phyloP scores from a whole-genome alignment of 2,329 filamentous ascomycete species.

The Ceratocystis alfenasii region DNA sequence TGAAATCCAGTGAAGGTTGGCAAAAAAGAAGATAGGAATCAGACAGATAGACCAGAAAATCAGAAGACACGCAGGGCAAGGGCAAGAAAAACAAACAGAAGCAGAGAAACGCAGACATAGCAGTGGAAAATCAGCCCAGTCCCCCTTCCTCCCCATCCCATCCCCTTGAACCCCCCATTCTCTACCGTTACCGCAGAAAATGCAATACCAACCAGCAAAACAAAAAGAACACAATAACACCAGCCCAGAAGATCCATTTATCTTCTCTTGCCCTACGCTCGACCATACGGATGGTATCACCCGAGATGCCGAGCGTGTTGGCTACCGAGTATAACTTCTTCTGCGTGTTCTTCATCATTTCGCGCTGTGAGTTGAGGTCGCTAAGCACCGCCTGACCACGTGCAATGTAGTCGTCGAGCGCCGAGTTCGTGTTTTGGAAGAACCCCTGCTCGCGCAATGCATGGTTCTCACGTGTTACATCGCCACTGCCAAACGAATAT shows the following conservation, averaged over 20 bases:
- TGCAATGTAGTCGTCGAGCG: slow-evolving; percentile 88
- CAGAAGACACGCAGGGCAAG: slow-evolving; percentile 6
- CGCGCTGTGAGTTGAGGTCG: slow-evolving; percentile 77
- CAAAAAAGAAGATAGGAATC: slow-evolving; percentile 19
- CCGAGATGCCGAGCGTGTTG: slow-evolving; percentile 84
- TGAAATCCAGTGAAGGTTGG: slow-evolving; percentile 2
- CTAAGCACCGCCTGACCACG: slow-evolving; percentile 80
- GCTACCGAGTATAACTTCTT: slow-evolving; percentile 81
- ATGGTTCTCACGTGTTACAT: slow-evolving; percentile 63
- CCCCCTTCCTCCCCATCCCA: slow-evolving; percentile 12
- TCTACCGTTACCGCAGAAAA: slow-evolving; percentile 53
- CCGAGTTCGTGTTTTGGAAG: slow-evolving; percentile 66
- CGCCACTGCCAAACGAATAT: slow-evolving; percentile 40
- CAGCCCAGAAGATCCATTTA: slow-evolving; percentile 93
- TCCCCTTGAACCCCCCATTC: not conserved
- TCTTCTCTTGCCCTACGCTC: slow-evolving; percentile 85
- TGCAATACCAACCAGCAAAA: slow-evolving; percentile 90
- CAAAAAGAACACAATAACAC: slow-evolving; percentile 71
- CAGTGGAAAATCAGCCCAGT: slow-evolving; percentile 13
- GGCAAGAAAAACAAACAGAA: slow-evolving; percentile 17
- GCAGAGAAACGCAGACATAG: slow-evolving; percentile 20
- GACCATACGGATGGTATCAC: slow-evolving; percentile 94
- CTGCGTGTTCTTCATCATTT: slow-evolving; percentile 92
- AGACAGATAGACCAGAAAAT: slow-evolving; percentile 16
- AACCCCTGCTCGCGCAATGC: slow-evolving; percentile 84